Conservation (phyloP, 2,329 filamentous ascomycete genomes). For the Aureobasidium namibiae region DNA sequence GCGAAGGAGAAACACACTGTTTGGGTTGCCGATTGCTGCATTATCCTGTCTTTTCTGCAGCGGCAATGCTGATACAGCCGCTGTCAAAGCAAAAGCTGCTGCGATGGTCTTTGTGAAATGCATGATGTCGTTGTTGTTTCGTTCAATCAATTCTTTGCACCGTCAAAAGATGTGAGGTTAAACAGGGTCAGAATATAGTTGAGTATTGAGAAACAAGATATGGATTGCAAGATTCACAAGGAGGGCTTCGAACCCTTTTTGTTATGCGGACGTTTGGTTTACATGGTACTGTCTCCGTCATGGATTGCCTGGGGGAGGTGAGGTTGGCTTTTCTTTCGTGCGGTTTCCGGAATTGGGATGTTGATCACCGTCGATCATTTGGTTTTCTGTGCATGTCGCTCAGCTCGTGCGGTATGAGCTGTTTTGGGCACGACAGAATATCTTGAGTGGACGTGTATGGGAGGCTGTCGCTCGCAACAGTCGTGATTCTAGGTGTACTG, state of each 20-base stretch:
- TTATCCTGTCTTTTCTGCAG: background rate
- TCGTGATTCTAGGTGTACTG: no score
- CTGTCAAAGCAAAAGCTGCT: background rate
- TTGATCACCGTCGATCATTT: background rate
- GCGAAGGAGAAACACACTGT: background rate
- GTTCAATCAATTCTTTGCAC: no score
- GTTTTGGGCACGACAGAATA: fast-evolving
- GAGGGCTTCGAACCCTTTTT: background rate
- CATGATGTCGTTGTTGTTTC: background rate
- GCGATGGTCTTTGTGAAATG: background rate
- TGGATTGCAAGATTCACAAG: background rate
- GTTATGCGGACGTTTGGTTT: background rate
- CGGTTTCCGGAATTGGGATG: background rate
- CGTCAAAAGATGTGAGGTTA: no score
- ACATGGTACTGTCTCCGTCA: background rate
- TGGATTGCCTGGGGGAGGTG: background rate
- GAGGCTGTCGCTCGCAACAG: background rate
- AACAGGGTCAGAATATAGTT: no score
- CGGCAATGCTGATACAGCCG: background rate
- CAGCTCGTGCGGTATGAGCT: background rate
- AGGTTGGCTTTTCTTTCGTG: background rate
- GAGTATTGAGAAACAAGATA: background rate
- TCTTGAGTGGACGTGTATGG: background rate
- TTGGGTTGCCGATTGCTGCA: background rate
- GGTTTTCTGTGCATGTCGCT: background rate